Conservation (phyloP, 2,329 filamentous ascomycete genomes). For the Nannizziopsis arthrosporioides region DNA sequence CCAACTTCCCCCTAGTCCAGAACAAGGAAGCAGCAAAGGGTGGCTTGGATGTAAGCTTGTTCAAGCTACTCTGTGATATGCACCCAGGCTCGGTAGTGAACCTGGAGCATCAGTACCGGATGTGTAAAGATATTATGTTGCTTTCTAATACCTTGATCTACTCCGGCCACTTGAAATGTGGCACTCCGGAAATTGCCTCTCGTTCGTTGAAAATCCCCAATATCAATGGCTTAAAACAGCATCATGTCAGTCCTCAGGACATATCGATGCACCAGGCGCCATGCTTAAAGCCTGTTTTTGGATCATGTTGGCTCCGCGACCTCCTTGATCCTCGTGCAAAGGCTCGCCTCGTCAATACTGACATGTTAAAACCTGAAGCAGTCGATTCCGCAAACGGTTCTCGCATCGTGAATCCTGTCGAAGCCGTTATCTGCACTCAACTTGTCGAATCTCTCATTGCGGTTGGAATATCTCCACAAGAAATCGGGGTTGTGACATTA, state of each 20-base stretch:
- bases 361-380: constrained; percentile 52
- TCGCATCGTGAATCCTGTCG: constrained; percentile 77
- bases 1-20: constrained; percentile 85
- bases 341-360: constrained; percentile 83
- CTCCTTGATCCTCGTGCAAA: constrained; percentile 58
- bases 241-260: constrained; percentile 38
- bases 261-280: constrained; percentile 29
- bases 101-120: constrained; percentile 91
- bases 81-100: constrained; percentile 83
- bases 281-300: constrained; percentile 43
- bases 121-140: constrained; percentile 95
- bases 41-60: constrained; percentile 82
- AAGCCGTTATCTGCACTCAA: constrained; percentile 65
- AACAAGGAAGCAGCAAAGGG: constrained; percentile 78
- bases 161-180: constrained; percentile 78
- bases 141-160: constrained; percentile 91
- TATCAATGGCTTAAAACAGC: constrained; percentile 47
- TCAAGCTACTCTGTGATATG: constrained; percentile 81
- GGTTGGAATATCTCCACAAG: constrained; percentile 58
- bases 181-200: constrained; percentile 61
- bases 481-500: constrained; percentile 92
- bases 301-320: constrained; percentile 63
- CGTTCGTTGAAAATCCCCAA: constrained; percentile 58
- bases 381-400: constrained; percentile 60
- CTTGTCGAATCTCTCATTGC: constrained; percentile 68